Percentiles rank a stretch among this genome's conserved stretches.
Conservation (phyloP, 805 yeast genomes). For the Ogataea nakhonphanomensis region DNA sequence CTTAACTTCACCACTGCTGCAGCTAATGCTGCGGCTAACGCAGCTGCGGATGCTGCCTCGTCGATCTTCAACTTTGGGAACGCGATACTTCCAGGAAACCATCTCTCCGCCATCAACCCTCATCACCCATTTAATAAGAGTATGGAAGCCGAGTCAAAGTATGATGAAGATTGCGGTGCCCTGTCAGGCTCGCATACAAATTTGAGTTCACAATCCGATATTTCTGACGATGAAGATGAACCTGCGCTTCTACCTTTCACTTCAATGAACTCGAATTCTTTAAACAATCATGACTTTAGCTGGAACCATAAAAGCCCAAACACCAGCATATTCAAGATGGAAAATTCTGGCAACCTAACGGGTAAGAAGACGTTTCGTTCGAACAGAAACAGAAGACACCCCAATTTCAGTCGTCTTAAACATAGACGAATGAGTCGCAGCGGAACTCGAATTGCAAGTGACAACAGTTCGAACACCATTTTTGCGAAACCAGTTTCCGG, state of each 20-base stretch:
- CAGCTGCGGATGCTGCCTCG: slow-evolving; percentile 29
- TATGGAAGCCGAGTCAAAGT: slow-evolving; percentile 1
- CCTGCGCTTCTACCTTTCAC: slow-evolving; percentile 29
- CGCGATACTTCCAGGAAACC: slow-evolving; percentile 14
- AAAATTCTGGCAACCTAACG: slow-evolving; percentile 12
- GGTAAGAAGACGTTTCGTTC: slow-evolving; percentile 16
- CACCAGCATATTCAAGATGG: slow-evolving; percentile 17
- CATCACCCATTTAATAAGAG: slow-evolving; percentile 4
- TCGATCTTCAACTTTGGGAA: slow-evolving; percentile 30
- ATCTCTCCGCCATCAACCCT: not conserved
- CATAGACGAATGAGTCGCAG: slow-evolving; percentile 54
- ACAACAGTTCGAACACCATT: slow-evolving; percentile 9
- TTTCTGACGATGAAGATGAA: slow-evolving; percentile 27
- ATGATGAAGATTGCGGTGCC: slow-evolving; percentile 11
- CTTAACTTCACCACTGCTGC: slow-evolving; percentile 27
- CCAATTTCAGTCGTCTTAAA: slow-evolving; percentile 24
- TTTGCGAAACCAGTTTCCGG: slow-evolving; percentile 13
- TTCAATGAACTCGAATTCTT: slow-evolving; percentile 34
- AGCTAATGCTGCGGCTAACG: slow-evolving; percentile 28
- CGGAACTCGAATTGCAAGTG: slow-evolving; percentile 24
- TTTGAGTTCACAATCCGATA: slow-evolving; percentile 13
- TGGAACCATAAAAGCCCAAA: slow-evolving; percentile 25
- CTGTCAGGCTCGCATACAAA: slow-evolving; percentile 12
- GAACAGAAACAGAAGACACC: slow-evolving; percentile 21
- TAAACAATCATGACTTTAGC: slow-evolving; percentile 32